phyloP scores from a whole-genome alignment of 306 rosid genomes.

The Cicer arietinum region DNA sequence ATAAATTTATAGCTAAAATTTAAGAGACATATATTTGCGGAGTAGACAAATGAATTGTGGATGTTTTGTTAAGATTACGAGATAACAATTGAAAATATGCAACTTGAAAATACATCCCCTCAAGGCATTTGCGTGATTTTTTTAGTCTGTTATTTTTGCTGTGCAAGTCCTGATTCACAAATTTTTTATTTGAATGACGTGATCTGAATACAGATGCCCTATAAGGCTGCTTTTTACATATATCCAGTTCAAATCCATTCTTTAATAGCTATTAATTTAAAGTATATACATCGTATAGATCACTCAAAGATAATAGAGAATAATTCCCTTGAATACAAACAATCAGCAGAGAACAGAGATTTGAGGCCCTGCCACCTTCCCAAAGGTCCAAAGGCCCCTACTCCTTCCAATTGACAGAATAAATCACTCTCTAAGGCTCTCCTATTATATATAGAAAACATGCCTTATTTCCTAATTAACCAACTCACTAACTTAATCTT shows the following conservation, averaged over 20 bases:
- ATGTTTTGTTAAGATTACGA: constrained; percentile 27
- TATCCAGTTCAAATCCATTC: constrained; percentile 7
- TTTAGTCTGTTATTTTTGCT: background rate
- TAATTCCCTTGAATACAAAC: background rate
- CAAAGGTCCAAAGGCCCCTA: background rate
- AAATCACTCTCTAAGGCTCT: background rate
- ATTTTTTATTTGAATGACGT: background rate
- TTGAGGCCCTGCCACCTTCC: background rate
- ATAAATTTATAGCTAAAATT: background rate
- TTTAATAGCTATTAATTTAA: background rate
- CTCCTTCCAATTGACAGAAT: background rate
- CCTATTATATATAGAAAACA: background rate
- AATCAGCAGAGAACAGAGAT: constrained; percentile 7
- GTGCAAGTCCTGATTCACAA: background rate
- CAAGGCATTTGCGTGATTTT: constrained; percentile 26
- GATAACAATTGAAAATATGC: background rate
- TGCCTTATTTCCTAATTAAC: background rate
- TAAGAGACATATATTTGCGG: constrained; percentile 2
- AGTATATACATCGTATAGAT: background rate
- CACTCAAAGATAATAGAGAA: background rate
- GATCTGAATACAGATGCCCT: constrained; percentile 6
- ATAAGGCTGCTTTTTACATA: background rate
- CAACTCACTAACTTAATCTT: background rate
- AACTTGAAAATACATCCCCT: constrained; percentile 19
- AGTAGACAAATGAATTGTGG: background rate